Base-by-base conservation (phyloP, 2,329 filamentous ascomycete genomes). In the Fusarium sp. region DNA sequence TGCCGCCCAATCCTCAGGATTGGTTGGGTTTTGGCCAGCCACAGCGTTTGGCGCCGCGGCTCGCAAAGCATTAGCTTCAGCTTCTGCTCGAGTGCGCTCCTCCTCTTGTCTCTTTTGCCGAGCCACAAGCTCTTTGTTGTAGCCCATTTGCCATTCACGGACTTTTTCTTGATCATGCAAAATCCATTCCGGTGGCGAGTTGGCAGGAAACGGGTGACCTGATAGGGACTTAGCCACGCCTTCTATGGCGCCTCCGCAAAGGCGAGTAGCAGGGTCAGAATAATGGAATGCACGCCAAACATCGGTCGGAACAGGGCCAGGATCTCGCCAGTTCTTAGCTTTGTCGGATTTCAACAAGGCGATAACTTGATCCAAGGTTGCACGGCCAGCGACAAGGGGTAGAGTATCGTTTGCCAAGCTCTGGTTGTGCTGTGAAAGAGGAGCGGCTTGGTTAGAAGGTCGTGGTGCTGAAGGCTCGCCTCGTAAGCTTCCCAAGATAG, bases 141-240 rank as follows among this genome's bases (percentile, higher is more conserved):
- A 81, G 0, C 82, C 83, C 10, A 79, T 72, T 75, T 80, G 81
- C 84, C 85, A 88, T 60, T 84, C 80, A 9, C 79, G 78, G 0
- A 81, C 75, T 58, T 79, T 79, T 29, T 80, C 80, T 3, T 78
- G 72, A 29, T 82, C 77, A 22, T 79, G 73, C 9, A 73, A 74
- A 62, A 87, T 78, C 79, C 83, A 85, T 15, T 79, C 78, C 1
- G 85, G 84, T 4, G 85, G 82, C 39, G 82, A 78, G 2, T 70
- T 80, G 3, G 84, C 74, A 12, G 83, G 84, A 58, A 78, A 84
- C 7, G 82, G 77, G 58, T 81, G 79, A 49, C 76, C 76, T 40
- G 76, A 76, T 8, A 85, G 70, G 35, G 74, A 70, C 29, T 76
- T 77, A 4, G 77, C 77, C 1, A 80, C 68, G 0, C 70, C 71